Base-by-base conservation (phyloP, 805 yeast genomes). In the Kazachstania africana region DNA sequence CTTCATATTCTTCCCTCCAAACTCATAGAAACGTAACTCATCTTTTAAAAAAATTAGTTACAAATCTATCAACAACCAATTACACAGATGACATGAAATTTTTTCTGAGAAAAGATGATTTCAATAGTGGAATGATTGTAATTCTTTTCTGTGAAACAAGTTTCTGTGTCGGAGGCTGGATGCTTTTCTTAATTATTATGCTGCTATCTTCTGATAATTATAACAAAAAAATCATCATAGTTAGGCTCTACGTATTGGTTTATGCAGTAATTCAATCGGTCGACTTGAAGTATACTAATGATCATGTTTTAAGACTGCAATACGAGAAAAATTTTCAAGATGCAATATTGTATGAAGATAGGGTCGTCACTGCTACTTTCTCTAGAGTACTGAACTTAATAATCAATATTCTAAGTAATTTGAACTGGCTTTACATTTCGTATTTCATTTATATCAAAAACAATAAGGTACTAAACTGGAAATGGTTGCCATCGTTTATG, bases 141-240 rank as follows among this genome's bases (percentile, higher is more conserved):
- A 54, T 74, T 3, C 54, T 69, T 27, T 75, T 71, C 52, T 66
- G 67, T n/a, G 47, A 68, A 4, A 63, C 72, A 33, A 71, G 75
- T 0, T 60, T 70, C 13, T 71, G 73, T 37, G 70, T 72, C 5
- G 66, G 77, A 12, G 62, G 76, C 17, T 82, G 93, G 93, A 72
- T 80, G 72, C 59, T 82, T 16, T 55, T 77, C 31, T 37, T 78
- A 12, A 53, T 79, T 21, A 59, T 78, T 26, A 46, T 69, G 14
- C 48, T 81, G 20, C 66, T 53, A 27, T 52, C 54, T 72, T 14
- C 70, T 68, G 44, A 42, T 13, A 45, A 44, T 27, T 50, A 40
- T 24, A 70, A 70, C 40, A 58, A 69, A 16, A 69, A 78, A 34
- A 84, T 87, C 4, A 48, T 60, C 25, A 51, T 74, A 27, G 66